Evolutionary conservation across 2,329 filamentous ascomycete species (phyloP).

Genomic region (Colletotrichum spaethianum): DNA sequence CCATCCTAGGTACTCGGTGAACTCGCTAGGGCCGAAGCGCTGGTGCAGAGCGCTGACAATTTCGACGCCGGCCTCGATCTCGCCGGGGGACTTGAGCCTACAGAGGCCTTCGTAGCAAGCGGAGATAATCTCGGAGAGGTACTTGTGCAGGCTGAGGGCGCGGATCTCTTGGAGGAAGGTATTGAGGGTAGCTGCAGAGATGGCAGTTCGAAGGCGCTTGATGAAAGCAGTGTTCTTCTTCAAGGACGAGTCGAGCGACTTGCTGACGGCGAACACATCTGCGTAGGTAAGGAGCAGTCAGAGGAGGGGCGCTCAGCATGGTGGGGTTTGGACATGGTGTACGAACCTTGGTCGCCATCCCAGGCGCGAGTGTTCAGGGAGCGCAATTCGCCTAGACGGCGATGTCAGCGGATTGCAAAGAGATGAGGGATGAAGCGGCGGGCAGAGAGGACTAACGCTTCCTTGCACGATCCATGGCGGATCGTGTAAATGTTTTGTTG

Average conservation of each 20-base stretch:
- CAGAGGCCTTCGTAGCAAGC: conserved; percentile 96
- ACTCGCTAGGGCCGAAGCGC: conserved; percentile 90
- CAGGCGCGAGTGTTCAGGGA: conserved; percentile 89
- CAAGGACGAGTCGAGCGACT: conserved; percentile 90
- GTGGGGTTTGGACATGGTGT: conserved; percentile 41
- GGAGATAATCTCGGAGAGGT: conserved; percentile 96
- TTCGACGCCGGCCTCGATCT: conserved; percentile 92
- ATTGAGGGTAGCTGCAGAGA: conserved; percentile 82
- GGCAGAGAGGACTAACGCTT: conserved; percentile 65
- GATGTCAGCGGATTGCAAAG: conserved; percentile 22
- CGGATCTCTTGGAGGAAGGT: conserved; percentile 93
- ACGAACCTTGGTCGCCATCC: conserved; percentile 86
- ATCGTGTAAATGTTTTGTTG: conserved; percentile 51
- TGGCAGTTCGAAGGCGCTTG: conserved; percentile 91
- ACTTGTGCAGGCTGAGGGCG: conserved; percentile 93
- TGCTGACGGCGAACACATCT: conserved; percentile 85
- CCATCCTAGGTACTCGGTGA: conserved; percentile 94
- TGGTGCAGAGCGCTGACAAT: conserved; percentile 96
- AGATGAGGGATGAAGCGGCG: neutral
- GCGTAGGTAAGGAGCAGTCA: conserved; percentile 30
- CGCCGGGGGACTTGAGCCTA: conserved; percentile 90
- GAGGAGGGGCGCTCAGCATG: conserved; percentile 23
- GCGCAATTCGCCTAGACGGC: conserved; percentile 83
- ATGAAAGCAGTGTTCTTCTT: conserved; percentile 99
- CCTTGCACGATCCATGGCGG: conserved; percentile 74